Conservation (phyloP, 495 filamentous ascomycete genomes). For the Penicillium malachiteum region DNA sequence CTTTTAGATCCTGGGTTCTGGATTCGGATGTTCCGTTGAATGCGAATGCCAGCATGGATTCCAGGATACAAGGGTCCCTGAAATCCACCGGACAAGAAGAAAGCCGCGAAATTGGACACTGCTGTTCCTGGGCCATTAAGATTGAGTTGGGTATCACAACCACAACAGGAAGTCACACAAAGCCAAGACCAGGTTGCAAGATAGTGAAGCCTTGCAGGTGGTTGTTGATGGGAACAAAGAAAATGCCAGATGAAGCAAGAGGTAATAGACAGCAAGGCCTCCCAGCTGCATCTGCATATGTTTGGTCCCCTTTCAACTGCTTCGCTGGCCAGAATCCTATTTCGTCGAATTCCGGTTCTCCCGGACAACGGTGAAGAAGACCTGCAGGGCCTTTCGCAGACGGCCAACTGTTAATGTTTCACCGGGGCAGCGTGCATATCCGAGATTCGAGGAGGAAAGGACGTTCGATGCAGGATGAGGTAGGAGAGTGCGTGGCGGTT, state of each 20-base stretch:
- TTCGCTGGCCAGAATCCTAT: neutral
- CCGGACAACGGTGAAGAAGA: constrained; percentile 6
- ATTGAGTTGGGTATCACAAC: constrained; percentile 16
- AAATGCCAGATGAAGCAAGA: neutral
- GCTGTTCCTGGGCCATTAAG: constrained; percentile 9
- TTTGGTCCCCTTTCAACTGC: neutral
- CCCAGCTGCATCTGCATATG: too few relatives aligned
- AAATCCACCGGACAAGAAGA: constrained; percentile 1
- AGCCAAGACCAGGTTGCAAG: neutral
- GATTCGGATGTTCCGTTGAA: neutral
- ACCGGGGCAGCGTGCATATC: constrained; percentile 12
- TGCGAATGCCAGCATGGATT: neutral
- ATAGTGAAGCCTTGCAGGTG: neutral
- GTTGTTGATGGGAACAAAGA: neutral
- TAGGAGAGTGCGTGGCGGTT: constrained; percentile 1
- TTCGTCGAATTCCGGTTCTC: too few relatives aligned
- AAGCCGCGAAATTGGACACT: neutral
- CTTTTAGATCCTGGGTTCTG: neutral
- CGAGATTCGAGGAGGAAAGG: constrained; percentile 5
- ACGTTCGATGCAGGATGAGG: constrained; percentile 8
- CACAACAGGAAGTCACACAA: constrained; percentile 8
- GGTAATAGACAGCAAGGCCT: neutral
- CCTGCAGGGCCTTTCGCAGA: neutral
- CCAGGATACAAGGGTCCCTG: neutral
- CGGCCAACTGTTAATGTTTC: constrained; percentile 9